Evolutionary conservation across 495 filamentous ascomycete genomes (phyloP), one percentile per base, ranked within the genome.

Genomic region (Penicillium argentinense): DNA sequence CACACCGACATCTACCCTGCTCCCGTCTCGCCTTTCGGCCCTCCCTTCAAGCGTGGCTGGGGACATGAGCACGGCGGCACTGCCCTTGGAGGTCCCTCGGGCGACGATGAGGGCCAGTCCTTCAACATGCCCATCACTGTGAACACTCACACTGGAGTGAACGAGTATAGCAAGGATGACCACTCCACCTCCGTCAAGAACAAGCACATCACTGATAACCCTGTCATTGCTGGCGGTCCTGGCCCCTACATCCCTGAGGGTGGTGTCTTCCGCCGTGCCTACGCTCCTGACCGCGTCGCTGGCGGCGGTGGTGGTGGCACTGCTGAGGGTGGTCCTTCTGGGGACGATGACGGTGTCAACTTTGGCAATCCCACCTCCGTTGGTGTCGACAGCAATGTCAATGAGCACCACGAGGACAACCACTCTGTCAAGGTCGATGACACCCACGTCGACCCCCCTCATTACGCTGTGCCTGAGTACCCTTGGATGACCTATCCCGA

Each of bases 371-470:
- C 49, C 19, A 45, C 26, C 7, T 25, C 44, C 1, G 39, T 58
- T 9, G 45, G 28, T 22, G 47, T 58, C 13, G 41, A 50, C 39
- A 54, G 30, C n/a, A 38, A 48, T 14, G 61, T 64, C 9, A 47
- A 63, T 3, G 57, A 59, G 40, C 25, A 56, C 21, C 39, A 48
- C 16, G 39, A 59, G 28, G 64, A 67, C 36, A 53, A 67, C 45
- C 64, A 67, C 45, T 46, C 59, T 2, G 40, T 68, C 49, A 49
- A 66, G 42, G 27, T 32, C 12, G 57, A 63, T 6, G 38, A 14
- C 24, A 60, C 60, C 6, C 8, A 51, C 18, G 51, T 57, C 5
- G 50, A 53, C 45, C 40, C 18, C 26, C 33, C 53, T 5, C 19
- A 14, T 16, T 18, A n/a, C n/a, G 40, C 16, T 1, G 32, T 28